Conservation (phyloP, 2,329 filamentous ascomycete species). For the Monosporascus sp. region DNA sequence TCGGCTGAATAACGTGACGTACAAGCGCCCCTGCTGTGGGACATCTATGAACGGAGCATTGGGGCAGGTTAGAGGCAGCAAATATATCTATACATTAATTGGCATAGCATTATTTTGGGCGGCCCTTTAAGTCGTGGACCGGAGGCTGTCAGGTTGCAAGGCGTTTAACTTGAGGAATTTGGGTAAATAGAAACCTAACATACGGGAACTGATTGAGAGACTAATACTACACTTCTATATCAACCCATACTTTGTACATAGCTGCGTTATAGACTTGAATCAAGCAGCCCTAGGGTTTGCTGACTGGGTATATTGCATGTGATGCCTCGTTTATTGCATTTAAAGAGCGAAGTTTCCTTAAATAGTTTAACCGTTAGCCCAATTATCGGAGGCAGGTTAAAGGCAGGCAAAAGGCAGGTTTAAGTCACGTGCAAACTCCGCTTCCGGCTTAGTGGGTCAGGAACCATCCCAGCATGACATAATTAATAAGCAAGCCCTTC, state of each 20-base stretch:
- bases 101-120: not conserved
- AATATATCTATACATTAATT: not conserved
- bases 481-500: not conserved
- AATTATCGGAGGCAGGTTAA: not conserved
- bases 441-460: not conserved
- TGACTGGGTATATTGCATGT: no score
- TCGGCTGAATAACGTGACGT: slow-evolving; percentile 66
- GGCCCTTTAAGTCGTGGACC: not conserved
- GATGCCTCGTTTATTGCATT: no score
- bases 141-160: not conserved
- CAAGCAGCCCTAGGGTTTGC: no score
- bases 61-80: not conserved
- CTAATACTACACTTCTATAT: no score
- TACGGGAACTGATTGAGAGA: not conserved
- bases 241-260: no score
- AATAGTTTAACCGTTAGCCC: no score
- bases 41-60: slow-evolving; percentile 12
- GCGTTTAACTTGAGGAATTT: not conserved
- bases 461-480: no score
- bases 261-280: no score
- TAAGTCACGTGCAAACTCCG: not conserved
- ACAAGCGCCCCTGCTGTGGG: slow-evolving; percentile 56
- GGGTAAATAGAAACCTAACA: not conserved
- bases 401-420: not conserved
- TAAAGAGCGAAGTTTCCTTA: rapidly evolving